phyloP scores from a whole-genome alignment of 2,329 filamentous ascomycete species.

The Trichoderma polysporum region DNA sequence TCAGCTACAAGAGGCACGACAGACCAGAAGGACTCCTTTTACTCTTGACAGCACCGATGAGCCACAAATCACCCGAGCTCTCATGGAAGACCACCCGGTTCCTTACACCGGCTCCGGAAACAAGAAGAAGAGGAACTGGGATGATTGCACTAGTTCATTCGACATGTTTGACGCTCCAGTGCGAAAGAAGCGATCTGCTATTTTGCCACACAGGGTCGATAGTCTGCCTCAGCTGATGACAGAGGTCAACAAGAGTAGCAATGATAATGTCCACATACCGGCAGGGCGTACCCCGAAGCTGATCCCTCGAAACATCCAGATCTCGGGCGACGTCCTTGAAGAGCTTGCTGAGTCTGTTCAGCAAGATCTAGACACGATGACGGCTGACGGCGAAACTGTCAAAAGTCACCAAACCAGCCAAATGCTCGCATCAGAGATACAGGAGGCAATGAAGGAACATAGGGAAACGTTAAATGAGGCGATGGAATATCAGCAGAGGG shows the following conservation, averaged over 20 bases:
- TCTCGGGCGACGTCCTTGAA: neutral
- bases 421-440: neutral
- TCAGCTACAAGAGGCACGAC: neutral
- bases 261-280: neutral
- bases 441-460: neutral
- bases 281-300: neutral
- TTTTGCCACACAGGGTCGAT: neutral
- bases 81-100: neutral
- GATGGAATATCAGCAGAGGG: neutral
- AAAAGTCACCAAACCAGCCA: neutral
- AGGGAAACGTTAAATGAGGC: neutral
- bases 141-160: neutral
- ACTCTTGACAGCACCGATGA: neutral
- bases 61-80: neutral
- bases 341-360: neutral
- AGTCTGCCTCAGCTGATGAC: neutral
- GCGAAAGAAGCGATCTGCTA: neutral
- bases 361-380: neutral
- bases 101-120: neutral
- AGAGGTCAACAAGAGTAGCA: neutral
- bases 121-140: neutral
- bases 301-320: neutral
- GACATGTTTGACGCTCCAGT: neutral
- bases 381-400: slow-evolving; percentile 9
- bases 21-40: neutral